These are phyloP conservation scores for Pilatotrama ljubarskyi DNA, from an alignment of 768 basidiomycete species.

Conservation along the genomic window DNA sequence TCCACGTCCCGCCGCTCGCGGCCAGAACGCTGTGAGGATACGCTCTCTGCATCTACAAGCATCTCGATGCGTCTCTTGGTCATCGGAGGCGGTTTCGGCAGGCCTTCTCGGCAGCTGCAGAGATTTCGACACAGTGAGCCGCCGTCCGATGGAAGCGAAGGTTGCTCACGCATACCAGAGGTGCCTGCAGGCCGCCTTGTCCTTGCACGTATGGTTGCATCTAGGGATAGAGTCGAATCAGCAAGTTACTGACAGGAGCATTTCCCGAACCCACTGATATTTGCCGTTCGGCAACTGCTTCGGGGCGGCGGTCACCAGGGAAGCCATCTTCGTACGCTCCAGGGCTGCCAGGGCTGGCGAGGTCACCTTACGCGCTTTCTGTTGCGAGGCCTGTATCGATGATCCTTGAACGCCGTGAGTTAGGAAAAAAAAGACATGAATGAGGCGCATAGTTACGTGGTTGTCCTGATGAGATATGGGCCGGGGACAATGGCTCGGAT, in stretches of 20 bases:
- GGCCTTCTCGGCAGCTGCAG: conserved; percentile 73
- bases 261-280: conserved; percentile 46
- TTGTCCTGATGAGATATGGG: no score
- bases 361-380: not conserved
- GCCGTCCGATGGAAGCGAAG: not conserved
- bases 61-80: conserved; percentile 35
- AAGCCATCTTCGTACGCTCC: not conserved
- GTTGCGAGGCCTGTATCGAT: not conserved
- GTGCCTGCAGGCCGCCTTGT: conserved; percentile 75
- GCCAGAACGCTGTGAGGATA: not conserved
- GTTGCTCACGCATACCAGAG: conserved; percentile 51
- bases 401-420: no score
- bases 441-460: no score
- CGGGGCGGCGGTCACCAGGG: conserved; percentile 13
- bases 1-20: not conserved
- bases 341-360: not conserved
- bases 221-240: conserved; percentile 36
- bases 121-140: not conserved
- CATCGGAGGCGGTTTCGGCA: conserved; percentile 49
- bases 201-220: conserved; percentile 80
- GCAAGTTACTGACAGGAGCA: not conserved
- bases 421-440: no score
- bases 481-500: not conserved
- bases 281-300: conserved; percentile 61
- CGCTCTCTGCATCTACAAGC: conserved; percentile 7